Conservation (phyloP, 768 basidiomycete species). For the Sistotremastrum niveocremeum region DNA sequence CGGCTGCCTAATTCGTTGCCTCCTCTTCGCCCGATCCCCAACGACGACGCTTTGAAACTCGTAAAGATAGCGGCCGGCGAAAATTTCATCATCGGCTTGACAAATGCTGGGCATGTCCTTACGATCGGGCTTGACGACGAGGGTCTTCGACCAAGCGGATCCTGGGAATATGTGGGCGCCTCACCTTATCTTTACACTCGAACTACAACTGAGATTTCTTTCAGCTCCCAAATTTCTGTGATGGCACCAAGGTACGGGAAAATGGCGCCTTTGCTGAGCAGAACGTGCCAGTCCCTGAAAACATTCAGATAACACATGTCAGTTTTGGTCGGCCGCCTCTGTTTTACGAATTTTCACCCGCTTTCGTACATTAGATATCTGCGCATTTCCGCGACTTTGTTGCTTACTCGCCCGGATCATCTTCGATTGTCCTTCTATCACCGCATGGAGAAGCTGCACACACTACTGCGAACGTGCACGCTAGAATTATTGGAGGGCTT, state of each 20-base stretch:
- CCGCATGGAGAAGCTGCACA: conserved; percentile 20
- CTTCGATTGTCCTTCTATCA: conserved; percentile 68
- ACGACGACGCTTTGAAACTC: conserved; percentile 25
- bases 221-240: conserved; percentile 66
- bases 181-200: background rate
- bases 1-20: conserved; percentile 45
- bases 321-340: conserved; percentile 5
- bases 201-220: conserved; percentile 1
- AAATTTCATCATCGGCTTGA: conserved; percentile 61
- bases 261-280: conserved; percentile 28
- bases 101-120: conserved; percentile 66
- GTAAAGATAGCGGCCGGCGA: conserved; percentile 76
- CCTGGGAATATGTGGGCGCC: conserved; percentile 54
- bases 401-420: conserved; percentile 59
- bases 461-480: conserved; percentile 30
- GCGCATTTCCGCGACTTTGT: conserved; percentile 76
- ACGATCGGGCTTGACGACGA: conserved; percentile 37
- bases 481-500: conserved; percentile 56
- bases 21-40: conserved; percentile 21
- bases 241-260: conserved; percentile 35
- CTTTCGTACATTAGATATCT: conserved; percentile 43
- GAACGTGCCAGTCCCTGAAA: conserved; percentile 21
- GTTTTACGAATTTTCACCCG: conserved; percentile 2
- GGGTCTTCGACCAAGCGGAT: conserved; percentile 25
- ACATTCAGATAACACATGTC: conserved; percentile 34